Percentiles rank a stretch among this genome's conserved stretches.
Evolutionary conservation across 2,329 filamentous ascomycete genomes (phyloP).

Genomic region (Verticillium longisporum): DNA sequence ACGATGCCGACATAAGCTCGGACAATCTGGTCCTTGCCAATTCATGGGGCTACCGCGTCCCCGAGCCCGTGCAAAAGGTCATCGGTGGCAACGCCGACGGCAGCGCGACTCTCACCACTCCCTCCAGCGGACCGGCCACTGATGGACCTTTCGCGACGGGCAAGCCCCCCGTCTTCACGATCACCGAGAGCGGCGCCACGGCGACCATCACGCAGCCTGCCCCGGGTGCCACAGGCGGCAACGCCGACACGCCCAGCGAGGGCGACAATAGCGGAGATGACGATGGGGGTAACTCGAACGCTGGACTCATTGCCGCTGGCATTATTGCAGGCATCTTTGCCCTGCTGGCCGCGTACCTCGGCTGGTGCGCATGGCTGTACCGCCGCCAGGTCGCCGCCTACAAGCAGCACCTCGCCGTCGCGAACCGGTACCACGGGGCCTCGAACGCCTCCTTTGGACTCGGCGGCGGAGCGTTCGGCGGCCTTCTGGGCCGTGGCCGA

Average conservation of each 20-base stretch:
- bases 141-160: conserved; percentile 66
- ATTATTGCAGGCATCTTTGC: conserved; percentile 61
- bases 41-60: conserved; percentile 60
- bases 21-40: conserved; percentile 47
- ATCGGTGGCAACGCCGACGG: conserved; percentile 55
- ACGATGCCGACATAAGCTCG: conserved; percentile 37
- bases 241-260: conserved; percentile 16
- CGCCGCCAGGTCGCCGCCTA: conserved; percentile 64
- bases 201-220: conserved; percentile 32
- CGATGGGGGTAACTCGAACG: conserved; percentile 16
- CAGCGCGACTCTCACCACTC: conserved; percentile 60
- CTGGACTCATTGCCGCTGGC: conserved; percentile 38
- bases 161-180: conserved; percentile 60
- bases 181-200: conserved; percentile 43
- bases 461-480: conserved; percentile 10
- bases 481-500: conserved; percentile 16
- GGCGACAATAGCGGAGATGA: background rate
- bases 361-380: conserved; percentile 69
- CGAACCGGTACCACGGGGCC: conserved; percentile 47
- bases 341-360: conserved; percentile 56
- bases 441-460: conserved; percentile 30
- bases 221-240: conserved; percentile 30
- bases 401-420: conserved; percentile 60
- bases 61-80: conserved; percentile 52
- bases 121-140: conserved; percentile 54